phyloP scores from a whole-genome alignment of 768 basidiomycete species.

The Leucosporidium creatinivorum region DNA sequence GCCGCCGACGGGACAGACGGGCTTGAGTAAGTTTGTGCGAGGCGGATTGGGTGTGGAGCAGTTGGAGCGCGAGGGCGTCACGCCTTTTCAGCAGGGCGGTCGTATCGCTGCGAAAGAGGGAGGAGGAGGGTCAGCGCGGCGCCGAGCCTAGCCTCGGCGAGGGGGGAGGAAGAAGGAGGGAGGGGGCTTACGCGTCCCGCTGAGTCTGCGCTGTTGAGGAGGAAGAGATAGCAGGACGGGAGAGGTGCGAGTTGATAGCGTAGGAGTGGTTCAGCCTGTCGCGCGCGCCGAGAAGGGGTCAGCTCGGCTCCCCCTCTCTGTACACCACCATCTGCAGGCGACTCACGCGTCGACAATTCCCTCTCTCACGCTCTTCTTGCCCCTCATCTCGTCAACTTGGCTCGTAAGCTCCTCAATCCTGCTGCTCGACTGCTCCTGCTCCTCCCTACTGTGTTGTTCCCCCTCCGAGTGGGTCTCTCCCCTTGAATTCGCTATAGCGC shows the following conservation, averaged over 20 bases:
- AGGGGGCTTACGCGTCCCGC: background rate
- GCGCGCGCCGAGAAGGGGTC: background rate
- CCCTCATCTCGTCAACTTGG: background rate
- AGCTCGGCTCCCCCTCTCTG: too few relatives aligned
- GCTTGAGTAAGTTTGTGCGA: background rate
- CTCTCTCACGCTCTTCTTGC: too few relatives aligned
- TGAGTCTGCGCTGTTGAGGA: constrained; percentile 27
- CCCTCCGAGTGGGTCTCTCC: too few relatives aligned
- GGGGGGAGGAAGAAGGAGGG: too few relatives aligned
- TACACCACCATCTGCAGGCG: too few relatives aligned
- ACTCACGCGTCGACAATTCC: constrained; percentile 1
- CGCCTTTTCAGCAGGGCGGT: background rate
- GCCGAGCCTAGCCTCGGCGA: background rate
- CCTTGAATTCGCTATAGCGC: background rate
- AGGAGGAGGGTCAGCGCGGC: constrained; percentile 49
- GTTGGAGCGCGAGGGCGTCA: constrained; percentile 7
- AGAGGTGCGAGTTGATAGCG: background rate
- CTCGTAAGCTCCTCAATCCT: background rate
- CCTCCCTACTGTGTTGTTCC: background rate
- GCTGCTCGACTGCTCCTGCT: too few relatives aligned
- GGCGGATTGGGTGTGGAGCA: background rate
- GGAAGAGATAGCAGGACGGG: constrained; percentile 30
- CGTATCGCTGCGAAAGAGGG: constrained; percentile 50
- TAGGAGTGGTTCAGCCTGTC: constrained; percentile 1
- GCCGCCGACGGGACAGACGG: background rate